Evolutionary conservation across 1,284 basidiomycete genomes (phyloP).

Genomic region (Anthracocystis setariae): DNA sequence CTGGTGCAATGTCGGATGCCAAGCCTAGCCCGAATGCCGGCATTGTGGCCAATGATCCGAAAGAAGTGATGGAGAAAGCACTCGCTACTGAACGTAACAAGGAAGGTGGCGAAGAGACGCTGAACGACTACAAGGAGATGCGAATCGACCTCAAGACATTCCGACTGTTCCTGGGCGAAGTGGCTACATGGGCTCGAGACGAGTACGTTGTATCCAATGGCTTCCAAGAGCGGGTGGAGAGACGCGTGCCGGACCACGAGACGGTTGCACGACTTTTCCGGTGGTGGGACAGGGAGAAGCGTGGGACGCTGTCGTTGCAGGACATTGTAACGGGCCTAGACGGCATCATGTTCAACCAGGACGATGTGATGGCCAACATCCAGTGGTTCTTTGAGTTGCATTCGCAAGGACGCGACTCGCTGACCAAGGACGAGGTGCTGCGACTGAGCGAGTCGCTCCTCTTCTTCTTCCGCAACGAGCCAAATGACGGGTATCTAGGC

Average conservation of each 20-base stretch:
- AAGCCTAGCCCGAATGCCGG: slow-evolving; percentile 43
- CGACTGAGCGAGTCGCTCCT: slow-evolving; percentile 89
- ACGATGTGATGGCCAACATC: slow-evolving; percentile 94
- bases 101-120: slow-evolving; percentile 30
- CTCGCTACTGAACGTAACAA: slow-evolving; percentile 31
- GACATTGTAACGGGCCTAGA: slow-evolving; percentile 90
- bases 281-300: slow-evolving; percentile 62
- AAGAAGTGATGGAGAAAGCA: slow-evolving; percentile 50
- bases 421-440: slow-evolving; percentile 95
- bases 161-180: slow-evolving; percentile 86
- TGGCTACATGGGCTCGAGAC: slow-evolving; percentile 94
- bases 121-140: slow-evolving; percentile 73
- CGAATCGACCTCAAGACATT: slow-evolving; percentile 89
- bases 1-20: slow-evolving; percentile 22
- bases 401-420: slow-evolving; percentile 90
- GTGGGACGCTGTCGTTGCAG: slow-evolving; percentile 68
- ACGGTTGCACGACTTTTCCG: slow-evolving; percentile 57
- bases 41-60: slow-evolving; percentile 46
- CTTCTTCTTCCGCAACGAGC: slow-evolving; percentile 88
- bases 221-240: slow-evolving; percentile 65
- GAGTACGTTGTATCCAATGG: slow-evolving; percentile 81
- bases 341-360: slow-evolving; percentile 79
- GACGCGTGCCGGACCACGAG: slow-evolving; percentile 63
- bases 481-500: slow-evolving; percentile 92
- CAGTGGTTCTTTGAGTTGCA: slow-evolving; percentile 95